These are phyloP conservation scores for Phanerochaete carnosa DNA, from an alignment of 768 basidiomycete species.

Conservation along the genomic window DNA sequence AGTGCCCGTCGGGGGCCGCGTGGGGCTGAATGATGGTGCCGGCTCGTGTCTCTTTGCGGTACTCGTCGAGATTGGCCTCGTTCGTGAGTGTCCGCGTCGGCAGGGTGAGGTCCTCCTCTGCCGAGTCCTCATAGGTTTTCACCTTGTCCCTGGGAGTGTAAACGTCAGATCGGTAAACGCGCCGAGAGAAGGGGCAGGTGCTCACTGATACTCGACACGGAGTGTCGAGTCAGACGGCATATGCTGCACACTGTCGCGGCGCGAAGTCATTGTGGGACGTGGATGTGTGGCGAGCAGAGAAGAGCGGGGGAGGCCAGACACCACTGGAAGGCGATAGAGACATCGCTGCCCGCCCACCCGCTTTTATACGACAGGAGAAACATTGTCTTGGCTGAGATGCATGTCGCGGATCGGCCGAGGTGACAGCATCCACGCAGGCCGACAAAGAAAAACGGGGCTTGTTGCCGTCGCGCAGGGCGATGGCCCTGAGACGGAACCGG, in stretches of 20 bases:
- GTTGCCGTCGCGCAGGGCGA: too few species aligned
- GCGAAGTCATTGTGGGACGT: neutral
- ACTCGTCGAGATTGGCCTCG: conserved; percentile 14
- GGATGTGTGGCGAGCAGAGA: neutral
- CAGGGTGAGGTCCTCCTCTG: conserved; percentile 7
- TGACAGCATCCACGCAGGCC: too few species aligned
- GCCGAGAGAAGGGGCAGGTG: neutral
- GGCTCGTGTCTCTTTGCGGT: conserved; percentile 7
- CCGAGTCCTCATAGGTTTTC: neutral
- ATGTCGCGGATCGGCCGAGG: neutral
- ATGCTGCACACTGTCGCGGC: neutral
- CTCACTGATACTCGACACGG: neutral
- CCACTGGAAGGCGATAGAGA: neutral
- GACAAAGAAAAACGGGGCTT: too few species aligned
- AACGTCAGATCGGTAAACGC: neutral
- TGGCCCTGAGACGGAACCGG: too few species aligned
- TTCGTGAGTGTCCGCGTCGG: conserved; percentile 4
- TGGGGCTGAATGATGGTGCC: conserved; percentile 3
- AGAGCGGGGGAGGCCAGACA: neutral
- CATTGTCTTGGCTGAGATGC: neutral
- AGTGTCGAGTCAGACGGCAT: neutral
- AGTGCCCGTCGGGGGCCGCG: neutral
- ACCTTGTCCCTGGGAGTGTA: neutral
- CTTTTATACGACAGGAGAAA: neutral
- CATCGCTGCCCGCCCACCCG: neutral